These are phyloP conservation scores for Acer yangbiense DNA, from an alignment of 345 rosid genomes.

Conservation along the genomic window DNA sequence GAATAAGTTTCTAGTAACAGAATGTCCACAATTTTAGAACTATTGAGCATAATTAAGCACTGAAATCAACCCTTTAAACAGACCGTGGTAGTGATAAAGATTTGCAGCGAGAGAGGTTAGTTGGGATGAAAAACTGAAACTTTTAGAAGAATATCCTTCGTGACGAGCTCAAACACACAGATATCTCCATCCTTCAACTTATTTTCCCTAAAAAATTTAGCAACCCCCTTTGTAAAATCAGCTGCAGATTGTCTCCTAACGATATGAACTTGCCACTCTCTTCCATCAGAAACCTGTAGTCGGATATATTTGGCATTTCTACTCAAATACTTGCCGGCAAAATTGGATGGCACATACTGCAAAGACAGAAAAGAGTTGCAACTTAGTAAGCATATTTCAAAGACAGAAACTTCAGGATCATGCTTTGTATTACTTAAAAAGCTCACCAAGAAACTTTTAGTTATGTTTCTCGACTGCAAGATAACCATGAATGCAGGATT, in stretches of 20 bases:
- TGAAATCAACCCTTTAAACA: neutral
- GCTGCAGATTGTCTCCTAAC: neutral
- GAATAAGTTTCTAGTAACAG: neutral
- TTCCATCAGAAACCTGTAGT: conserved; percentile 32
- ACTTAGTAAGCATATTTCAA: neutral
- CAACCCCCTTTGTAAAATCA: neutral
- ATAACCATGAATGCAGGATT: neutral
- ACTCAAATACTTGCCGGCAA: conserved; percentile 10
- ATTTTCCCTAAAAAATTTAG: conserved; percentile 10
- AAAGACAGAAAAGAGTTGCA: neutral
- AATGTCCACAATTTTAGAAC: neutral
- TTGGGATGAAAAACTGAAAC: neutral
- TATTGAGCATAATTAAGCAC: neutral
- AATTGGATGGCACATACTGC: conserved; percentile 22
- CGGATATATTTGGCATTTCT: neutral
- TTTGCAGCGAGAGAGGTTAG: neutral
- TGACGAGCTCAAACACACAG: neutral
- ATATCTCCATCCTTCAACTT: neutral
- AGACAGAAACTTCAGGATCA: neutral
- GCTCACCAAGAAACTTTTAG: neutral
- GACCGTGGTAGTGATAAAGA: too few relatives aligned
- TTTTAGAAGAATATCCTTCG: neutral
- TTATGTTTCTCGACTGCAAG: neutral
- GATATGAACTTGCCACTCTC: conserved; percentile 3
- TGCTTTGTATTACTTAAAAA: neutral